phyloP scores from a whole-genome alignment of 2,329 filamentous ascomycete species.

The Monilinia vaccinii-corymbosi region DNA sequence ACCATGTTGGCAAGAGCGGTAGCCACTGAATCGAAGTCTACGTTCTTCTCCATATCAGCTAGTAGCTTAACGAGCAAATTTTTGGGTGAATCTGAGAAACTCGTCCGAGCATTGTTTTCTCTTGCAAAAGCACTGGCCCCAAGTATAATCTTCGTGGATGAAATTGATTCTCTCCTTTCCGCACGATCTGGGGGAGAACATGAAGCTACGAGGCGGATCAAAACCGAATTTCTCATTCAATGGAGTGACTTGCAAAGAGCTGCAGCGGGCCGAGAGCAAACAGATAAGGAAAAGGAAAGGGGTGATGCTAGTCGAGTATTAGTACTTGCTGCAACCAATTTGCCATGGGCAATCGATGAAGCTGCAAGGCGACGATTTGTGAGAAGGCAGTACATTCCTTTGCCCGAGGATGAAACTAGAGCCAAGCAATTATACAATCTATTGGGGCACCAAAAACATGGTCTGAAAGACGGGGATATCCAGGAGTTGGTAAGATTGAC shows the following conservation, averaged over 20 bases:
- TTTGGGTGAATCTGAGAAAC: slow-evolving; percentile 90
- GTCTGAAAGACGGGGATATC: slow-evolving; percentile 61
- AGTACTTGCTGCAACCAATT: slow-evolving; percentile 88
- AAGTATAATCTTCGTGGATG: slow-evolving; percentile 96
- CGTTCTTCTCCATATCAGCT: slow-evolving; percentile 95
- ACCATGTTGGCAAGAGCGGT: slow-evolving; percentile 95
- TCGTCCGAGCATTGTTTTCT: slow-evolving; percentile 83
- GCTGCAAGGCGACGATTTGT: slow-evolving; percentile 87
- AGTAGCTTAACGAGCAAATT: slow-evolving; percentile 94
- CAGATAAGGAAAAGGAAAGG: slow-evolving; percentile 54
- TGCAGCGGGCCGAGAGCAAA: slow-evolving; percentile 72
- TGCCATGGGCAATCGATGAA: slow-evolving; percentile 97
- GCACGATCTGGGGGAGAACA: slow-evolving; percentile 80
- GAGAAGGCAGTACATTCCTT: slow-evolving; percentile 86
- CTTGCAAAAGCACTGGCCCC: slow-evolving; percentile 85
- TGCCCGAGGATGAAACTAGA: slow-evolving; percentile 78
- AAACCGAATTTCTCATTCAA: slow-evolving; percentile 95
- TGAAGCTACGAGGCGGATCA: slow-evolving; percentile 86
- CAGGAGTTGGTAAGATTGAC: slow-evolving; percentile 67
- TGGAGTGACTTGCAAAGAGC: slow-evolving; percentile 93
- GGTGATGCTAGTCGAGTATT: slow-evolving; percentile 84
- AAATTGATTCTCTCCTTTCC: slow-evolving; percentile 90
- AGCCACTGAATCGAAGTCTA: slow-evolving; percentile 87
- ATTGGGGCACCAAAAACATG: slow-evolving; percentile 68
- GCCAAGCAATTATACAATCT: slow-evolving; percentile 70